Evolutionary conservation across 305 asterid species (phyloP).

Genomic region (Coffea humblotiana): DNA sequence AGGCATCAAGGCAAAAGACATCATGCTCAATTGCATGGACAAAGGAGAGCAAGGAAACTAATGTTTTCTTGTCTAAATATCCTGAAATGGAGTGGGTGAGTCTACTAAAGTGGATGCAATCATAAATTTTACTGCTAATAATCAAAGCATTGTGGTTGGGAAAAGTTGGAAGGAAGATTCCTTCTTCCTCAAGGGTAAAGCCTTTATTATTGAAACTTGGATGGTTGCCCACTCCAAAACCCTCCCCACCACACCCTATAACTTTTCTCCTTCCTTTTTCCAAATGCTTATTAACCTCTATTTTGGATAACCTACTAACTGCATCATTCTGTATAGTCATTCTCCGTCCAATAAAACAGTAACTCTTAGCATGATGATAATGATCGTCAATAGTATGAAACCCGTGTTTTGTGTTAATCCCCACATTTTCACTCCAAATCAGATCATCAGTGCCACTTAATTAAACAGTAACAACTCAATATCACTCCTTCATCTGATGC

Average conservation of each 20-base stretch:
- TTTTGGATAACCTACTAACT: not conserved
- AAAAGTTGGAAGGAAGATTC: conserved; percentile 7
- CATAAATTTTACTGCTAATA: not conserved
- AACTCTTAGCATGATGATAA: conserved; percentile 7
- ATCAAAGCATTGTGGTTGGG: conserved; percentile 3
- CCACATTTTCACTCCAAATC: not conserved
- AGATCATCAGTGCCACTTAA: no score
- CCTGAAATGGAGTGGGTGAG: not conserved
- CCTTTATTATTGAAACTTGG: not conserved
- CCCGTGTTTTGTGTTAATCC: not conserved
- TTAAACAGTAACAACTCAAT: no score
- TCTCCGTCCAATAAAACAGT: not conserved
- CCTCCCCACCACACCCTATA: not conserved
- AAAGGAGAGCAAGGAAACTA: not conserved
- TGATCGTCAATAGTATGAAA: not conserved
- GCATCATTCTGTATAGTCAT: conserved; percentile 4
- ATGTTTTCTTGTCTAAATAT: not conserved
- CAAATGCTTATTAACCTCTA: not conserved
- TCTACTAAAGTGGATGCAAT: not conserved
- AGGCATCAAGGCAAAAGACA: not conserved
- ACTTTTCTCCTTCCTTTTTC: not conserved
- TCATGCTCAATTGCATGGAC: not conserved
- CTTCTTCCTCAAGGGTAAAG: conserved; percentile 14
- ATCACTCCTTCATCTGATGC: no score
- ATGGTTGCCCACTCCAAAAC: not conserved